Evolutionary conservation across 2,329 filamentous ascomycete species (phyloP).

Genomic region (Helotiales sp.): DNA sequence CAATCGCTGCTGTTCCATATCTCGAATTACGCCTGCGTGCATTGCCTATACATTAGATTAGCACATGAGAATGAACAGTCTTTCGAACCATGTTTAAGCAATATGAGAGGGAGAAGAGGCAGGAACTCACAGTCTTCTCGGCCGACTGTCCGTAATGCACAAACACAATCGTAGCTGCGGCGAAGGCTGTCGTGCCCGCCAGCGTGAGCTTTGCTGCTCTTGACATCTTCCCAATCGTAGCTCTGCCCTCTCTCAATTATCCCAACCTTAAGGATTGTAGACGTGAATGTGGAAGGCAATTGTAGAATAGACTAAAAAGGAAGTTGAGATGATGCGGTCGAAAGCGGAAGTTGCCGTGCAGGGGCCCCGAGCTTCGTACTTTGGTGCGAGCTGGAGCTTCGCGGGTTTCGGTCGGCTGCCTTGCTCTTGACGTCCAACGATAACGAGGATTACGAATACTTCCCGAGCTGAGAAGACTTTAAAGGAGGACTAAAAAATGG

Average conservation of each 20-base stretch:
- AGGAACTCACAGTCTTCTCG: constrained; percentile 71
- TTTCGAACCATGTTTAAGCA: background rate
- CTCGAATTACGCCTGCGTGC: constrained; percentile 91
- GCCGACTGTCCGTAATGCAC: constrained; percentile 87
- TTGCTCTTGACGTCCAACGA: constrained; percentile 13
- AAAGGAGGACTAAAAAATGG: constrained; percentile 29
- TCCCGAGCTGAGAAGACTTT: constrained; percentile 10
- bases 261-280: background rate
- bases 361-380: constrained; percentile 25
- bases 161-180: constrained; percentile 74
- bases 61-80: background rate
- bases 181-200: constrained; percentile 72
- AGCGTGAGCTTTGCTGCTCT: constrained; percentile 86
- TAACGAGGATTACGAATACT: constrained; percentile 19
- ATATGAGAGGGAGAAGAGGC: background rate
- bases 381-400: constrained; percentile 17
- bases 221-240: constrained; percentile 73
- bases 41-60: constrained; percentile 65
- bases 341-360: constrained; percentile 27
- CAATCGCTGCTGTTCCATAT: constrained; percentile 89
- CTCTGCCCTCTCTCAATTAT: background rate
- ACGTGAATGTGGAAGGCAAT: background rate
- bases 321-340: background rate
- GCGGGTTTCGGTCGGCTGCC: background rate
- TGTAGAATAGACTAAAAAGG: background rate